Evolutionary conservation across 768 basidiomycete species (phyloP).

Genomic region (Paxillus rubicundulus): DNA sequence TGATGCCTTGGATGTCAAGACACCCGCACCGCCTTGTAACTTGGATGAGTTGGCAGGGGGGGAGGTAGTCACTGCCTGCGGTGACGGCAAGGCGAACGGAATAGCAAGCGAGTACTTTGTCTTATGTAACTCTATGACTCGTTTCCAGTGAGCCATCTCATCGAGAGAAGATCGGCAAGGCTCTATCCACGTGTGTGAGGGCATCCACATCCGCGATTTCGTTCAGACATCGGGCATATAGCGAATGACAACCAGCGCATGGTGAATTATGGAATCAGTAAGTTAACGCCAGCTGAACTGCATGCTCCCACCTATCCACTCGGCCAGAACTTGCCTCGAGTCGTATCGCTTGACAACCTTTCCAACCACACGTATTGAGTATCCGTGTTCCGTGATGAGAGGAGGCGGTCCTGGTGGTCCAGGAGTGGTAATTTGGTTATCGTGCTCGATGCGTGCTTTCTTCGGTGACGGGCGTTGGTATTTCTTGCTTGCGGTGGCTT

Average conservation of each 20-base stretch:
- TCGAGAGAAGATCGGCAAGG: slow-evolving; percentile 51
- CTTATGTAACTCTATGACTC: slow-evolving; percentile 51
- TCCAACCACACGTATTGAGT: slow-evolving; percentile 47
- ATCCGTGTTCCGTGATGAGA: slow-evolving; percentile 45
- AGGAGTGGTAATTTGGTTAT: background rate
- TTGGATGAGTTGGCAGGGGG: background rate
- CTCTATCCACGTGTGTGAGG: slow-evolving; percentile 29
- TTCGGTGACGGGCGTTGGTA: slow-evolving; percentile 7
- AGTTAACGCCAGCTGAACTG: background rate
- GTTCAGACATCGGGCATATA: background rate
- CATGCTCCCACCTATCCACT: slow-evolving; percentile 44
- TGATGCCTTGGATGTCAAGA: slow-evolving; percentile 15
- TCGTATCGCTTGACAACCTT: slow-evolving; percentile 40
- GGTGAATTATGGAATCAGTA: background rate
- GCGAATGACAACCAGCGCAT: background rate
- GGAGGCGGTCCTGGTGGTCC: slow-evolving; percentile 23
- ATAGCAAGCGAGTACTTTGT: slow-evolving; percentile 44
- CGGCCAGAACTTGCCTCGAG: slow-evolving; percentile 45
- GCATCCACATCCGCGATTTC: background rate
- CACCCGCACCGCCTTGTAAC: background rate
- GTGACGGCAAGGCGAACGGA: slow-evolving; percentile 50
- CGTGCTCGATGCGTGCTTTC: slow-evolving; percentile 14
- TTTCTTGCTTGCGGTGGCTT: slow-evolving; percentile 4
- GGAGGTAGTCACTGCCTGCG: slow-evolving; percentile 12
- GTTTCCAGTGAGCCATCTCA: slow-evolving; percentile 56